Base-by-base conservation (phyloP, 1,139 yeast species). In the Taiozyma sp. region DNA sequence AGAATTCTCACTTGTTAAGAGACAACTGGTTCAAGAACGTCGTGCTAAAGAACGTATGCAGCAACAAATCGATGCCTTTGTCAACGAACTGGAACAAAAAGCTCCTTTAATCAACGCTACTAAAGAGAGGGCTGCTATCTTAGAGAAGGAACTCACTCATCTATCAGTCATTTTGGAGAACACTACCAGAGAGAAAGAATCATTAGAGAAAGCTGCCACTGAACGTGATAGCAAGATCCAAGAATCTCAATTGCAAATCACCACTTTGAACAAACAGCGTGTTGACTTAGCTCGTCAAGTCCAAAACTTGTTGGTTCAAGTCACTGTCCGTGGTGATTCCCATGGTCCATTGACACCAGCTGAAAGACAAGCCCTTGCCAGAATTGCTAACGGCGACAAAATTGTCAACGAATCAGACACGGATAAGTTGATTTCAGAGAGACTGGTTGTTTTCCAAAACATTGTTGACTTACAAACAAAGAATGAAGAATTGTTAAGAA, bases 261-360 rank as follows among this genome's bases (percentile, higher is more conserved):
- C 67, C 3, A 68, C 75, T 3, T 66, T 82, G 62, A 74, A 75
- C 51, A 79, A 77, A 56, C 81, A 86, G 57, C 79, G 85, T 48
- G 70, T 75, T 39, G 97, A 91, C 61, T 71, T 90, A 42, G 88
- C 95, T 9, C 79, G 85, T 43, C 98, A 93, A 65, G 77, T 93
- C 19, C 88, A 88, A 58, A 78, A 77, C 50, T 74, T 89, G 47
- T 73, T 91, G 47, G 78, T 85, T 13, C 91, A 88, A 62, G 74
- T 84, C 7, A 79, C 85, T 50, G 72, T 81, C 13, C 74, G 82
- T 45, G 79, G 76, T 13, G 71, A 73, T 41, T 63, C 67, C 40
- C 76, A 73, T 39, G 78, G 78, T 39, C 87, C 90, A 6, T 70
- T 88, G 37, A 71, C 82, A 10, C 68, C 76, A 1, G 73, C 75